phyloP scores from a whole-genome alignment of 805 yeast genomes.

The Kodamaea kakaduensis region DNA sequence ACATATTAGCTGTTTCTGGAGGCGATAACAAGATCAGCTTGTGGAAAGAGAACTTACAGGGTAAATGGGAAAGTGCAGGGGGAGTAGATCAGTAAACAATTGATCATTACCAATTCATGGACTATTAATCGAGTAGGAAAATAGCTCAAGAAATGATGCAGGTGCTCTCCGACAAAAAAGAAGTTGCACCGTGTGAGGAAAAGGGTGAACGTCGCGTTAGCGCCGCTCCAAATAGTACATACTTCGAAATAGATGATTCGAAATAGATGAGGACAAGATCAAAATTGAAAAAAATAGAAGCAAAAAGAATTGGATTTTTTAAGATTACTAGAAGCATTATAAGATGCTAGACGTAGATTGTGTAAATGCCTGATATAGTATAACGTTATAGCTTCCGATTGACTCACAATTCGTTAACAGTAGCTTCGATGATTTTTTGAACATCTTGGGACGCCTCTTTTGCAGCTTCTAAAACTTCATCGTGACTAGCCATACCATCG shows the following conservation, averaged over 20 bases:
- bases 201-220: no score
- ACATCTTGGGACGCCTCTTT: constrained; percentile 78
- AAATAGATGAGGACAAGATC: no score
- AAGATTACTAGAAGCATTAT: background rate
- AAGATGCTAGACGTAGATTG: no score
- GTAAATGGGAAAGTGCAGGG: constrained; percentile 97
- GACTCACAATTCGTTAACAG: constrained; percentile 43
- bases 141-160: no score
- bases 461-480: constrained; percentile 86
- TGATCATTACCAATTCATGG: no score
- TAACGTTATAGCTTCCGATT: constrained; percentile 6
- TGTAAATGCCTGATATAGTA: background rate
- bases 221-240: no score
- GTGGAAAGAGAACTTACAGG: constrained; percentile 93
- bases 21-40: constrained; percentile 94
- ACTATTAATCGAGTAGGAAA: no score
- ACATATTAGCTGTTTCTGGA: constrained; percentile 89
- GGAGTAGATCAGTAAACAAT: constrained; percentile 76
- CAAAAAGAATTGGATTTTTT: background rate
- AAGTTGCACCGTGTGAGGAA: no score
- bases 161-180: no score
- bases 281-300: background rate
- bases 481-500: constrained; percentile 82
- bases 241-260: no score
- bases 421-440: constrained; percentile 59